A percentile compares a stretch with the other conserved stretches of the same genome.
Conservation (phyloP, 163 green algal species). For the Chlamydomonas reinhardtii region DNA sequence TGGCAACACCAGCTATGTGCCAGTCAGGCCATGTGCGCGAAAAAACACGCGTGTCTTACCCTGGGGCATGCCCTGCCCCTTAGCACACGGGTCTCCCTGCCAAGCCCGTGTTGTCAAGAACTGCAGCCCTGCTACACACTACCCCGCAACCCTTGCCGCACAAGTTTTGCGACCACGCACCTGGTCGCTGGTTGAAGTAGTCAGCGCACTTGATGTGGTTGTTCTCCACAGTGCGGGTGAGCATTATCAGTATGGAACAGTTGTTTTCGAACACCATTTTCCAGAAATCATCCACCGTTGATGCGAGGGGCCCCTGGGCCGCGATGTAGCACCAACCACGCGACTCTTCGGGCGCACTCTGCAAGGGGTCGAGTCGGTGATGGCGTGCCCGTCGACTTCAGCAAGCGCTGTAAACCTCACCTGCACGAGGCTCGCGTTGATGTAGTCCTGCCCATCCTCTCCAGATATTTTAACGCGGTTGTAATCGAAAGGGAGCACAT, state of each 20-base stretch:
- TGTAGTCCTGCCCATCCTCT: constrained; percentile 47
- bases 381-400: constrained; percentile 9
- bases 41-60: too few relatives aligned
- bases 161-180: not conserved
- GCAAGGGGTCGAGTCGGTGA: not conserved
- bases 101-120: too few relatives aligned
- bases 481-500: constrained; percentile 65
- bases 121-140: too few relatives aligned
- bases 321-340: constrained; percentile 52
- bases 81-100: too few relatives aligned
- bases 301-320: constrained; percentile 44
- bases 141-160: too few relatives aligned
- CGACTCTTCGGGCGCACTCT: constrained; percentile 20
- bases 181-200: constrained; percentile 70
- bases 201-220: constrained; percentile 63
- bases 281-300: constrained; percentile 56
- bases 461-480: constrained; percentile 56
- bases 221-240: constrained; percentile 56
- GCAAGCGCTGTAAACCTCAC: constrained; percentile 9
- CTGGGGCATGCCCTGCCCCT: too few relatives aligned
- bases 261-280: constrained; percentile 56
- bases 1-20: too few relatives aligned
- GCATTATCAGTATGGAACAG: constrained; percentile 47
- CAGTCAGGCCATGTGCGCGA: too few relatives aligned
- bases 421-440: constrained; percentile 54